Conservation (phyloP, 1,139 yeast species). For the Blastobotrys elegans region DNA sequence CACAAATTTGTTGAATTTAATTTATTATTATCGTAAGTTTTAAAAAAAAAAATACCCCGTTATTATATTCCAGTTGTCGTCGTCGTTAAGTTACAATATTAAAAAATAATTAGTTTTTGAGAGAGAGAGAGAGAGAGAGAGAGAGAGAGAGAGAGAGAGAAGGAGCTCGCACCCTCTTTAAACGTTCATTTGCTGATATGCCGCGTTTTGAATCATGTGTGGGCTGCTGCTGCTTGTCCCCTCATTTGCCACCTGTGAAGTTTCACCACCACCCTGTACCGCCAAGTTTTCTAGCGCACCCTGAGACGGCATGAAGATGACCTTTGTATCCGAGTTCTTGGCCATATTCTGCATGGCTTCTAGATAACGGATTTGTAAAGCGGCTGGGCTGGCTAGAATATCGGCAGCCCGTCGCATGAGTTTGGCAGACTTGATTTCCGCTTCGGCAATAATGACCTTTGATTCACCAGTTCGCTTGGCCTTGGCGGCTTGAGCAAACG, state of each 20-base stretch:
- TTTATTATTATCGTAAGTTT: no score
- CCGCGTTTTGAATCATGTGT: slow-evolving; percentile 5
- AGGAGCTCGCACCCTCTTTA: no score
- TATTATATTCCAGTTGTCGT: no score
- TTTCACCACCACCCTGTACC: slow-evolving; percentile 14
- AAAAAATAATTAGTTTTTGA: no score
- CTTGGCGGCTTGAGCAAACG: slow-evolving; percentile 72
- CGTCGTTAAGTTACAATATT: no score
- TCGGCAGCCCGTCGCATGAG: slow-evolving; percentile 78
- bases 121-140: no score
- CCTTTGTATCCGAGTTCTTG: slow-evolving; percentile 54
- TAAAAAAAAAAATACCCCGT: no score
- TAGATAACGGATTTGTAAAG: slow-evolving; percentile 74
- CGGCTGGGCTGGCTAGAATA: slow-evolving; percentile 68
- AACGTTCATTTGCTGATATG: slow-evolving; percentile 5
- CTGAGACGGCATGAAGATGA: slow-evolving; percentile 65
- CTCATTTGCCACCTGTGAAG: background rate
- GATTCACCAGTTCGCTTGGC: slow-evolving; percentile 74
- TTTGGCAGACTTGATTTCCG: slow-evolving; percentile 73
- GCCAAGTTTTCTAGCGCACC: slow-evolving; percentile 37
- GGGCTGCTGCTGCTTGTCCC: background rate
- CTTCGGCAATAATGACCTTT: slow-evolving; percentile 69
- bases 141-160: no score
- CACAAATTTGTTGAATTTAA: no score
- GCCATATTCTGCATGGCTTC: slow-evolving; percentile 82